Evolutionary conservation across 345 rosid genomes (phyloP), one percentile per base, ranked within the genome.

Genomic region (Geranium rotundifolium): DNA sequence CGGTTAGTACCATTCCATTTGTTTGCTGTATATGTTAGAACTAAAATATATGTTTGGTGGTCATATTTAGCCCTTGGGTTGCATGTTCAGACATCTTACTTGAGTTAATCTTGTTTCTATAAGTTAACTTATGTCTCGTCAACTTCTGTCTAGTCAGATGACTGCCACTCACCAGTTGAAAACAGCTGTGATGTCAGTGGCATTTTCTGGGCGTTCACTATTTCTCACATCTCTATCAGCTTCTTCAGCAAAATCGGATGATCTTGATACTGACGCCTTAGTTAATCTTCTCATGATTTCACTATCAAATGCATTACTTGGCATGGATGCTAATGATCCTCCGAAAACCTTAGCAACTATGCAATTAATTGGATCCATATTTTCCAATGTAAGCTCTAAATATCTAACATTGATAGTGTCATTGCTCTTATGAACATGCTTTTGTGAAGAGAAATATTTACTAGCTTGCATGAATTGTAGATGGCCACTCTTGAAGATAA

Each of bases 311-410:
- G 91, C 97, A 17, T 81, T 93, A 67, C 95, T 88, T 81, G 99
- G 99, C 46, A 93, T 93, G 90, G 99, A 93, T 82, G 99, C 97
- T 71, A 93, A 93, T 69, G 99, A 93, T 71, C 99, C 99, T 68
- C 99, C 97, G 19, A 93, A 93, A 79, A 87, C 99, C 60, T 76
- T 86, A 83, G 97, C 97, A 58, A 90, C 95, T 30, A 82, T 93
- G 97, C 99, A 93, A 75, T 75, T 90, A 65, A 87, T 93, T 77
- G 96, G 99, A 69, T 90, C 97, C 65, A 85, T 90, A 75, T 93
- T 93, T 83, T 93, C 99, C 76, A 93, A 88, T 82, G 99, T 93
- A 82, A 82, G 86, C 77, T 73, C 57, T 18, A 61, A 67, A 46
- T 31, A 46, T 61, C 41, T 5, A 14, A 31, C 39, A 29, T 69